Evolutionary conservation across 2,329 filamentous ascomycete genomes (phyloP).

Genomic region (Plectosphaerella sp.): DNA sequence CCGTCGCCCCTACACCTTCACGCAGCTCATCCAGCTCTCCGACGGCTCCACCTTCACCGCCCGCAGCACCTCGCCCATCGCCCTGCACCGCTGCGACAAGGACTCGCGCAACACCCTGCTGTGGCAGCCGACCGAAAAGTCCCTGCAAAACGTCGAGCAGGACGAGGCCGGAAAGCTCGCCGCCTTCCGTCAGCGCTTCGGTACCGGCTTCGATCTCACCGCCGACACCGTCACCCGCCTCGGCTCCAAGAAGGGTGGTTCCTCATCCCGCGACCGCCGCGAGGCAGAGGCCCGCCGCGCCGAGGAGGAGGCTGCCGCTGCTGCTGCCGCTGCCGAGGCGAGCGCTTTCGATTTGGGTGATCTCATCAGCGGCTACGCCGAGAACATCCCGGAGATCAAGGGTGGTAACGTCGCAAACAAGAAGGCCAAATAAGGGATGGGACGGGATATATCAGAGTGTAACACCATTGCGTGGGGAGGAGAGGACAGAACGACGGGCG

Average conservation of each 20-base stretch:
- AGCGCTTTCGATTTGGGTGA: conserved; percentile 36
- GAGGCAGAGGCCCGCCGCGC: not conserved
- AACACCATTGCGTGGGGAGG: conserved; percentile 17
- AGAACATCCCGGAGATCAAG: conserved; percentile 24
- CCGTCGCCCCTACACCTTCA: conserved; percentile 93
- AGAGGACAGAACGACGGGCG: not conserved
- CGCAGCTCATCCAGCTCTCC: conserved; percentile 88
- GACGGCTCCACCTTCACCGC: conserved; percentile 83
- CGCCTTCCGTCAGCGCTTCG: conserved; percentile 81
- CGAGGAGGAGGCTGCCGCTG: conserved; percentile 21
- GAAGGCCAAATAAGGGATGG: conserved; percentile 28
- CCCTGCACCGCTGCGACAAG: conserved; percentile 60
- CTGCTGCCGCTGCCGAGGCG: conserved; percentile 11
- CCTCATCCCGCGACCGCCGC: not conserved
- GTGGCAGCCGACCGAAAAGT: conserved; percentile 84
- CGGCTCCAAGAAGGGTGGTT: conserved; percentile 5
- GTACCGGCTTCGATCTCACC: conserved; percentile 71
- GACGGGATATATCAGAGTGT: conserved; percentile 18
- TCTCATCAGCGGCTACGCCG: conserved; percentile 45
- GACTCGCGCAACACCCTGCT: conserved; percentile 85
- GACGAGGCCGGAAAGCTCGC: conserved; percentile 90
- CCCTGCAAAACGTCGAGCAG: conserved; percentile 82
- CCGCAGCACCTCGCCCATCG: conserved; percentile 69
- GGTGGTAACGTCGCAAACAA: conserved; percentile 28
- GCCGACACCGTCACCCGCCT: conserved; percentile 15